Evolutionary conservation across 225 moss, liverwort and hornwort genomes (phyloP).

Genomic region (Bryoerythrophyllum caledonicum): DNA sequence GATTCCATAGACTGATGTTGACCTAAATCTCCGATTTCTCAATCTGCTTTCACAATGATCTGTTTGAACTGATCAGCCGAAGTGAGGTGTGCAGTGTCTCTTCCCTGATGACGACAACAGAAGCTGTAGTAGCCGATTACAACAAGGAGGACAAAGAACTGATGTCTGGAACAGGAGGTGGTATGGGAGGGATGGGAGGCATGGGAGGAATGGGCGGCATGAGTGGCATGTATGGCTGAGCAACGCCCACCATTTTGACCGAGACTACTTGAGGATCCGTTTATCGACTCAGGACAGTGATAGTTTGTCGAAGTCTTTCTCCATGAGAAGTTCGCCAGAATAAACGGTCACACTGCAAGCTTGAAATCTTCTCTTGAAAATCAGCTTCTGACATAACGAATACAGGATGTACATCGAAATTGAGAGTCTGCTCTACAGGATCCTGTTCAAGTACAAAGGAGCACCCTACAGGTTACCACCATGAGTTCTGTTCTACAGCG

Average conservation of each 20-base stretch:
- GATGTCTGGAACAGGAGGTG: slow-evolving; percentile 31
- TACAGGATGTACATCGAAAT: neutral
- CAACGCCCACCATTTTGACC: neutral
- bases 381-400: neutral
- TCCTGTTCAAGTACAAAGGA: neutral
- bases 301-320: neutral
- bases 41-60: neutral
- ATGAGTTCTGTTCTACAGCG: neutral
- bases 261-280: slow-evolving; percentile 14
- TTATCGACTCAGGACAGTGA: neutral
- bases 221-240: slow-evolving; percentile 41
- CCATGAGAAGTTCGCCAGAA: neutral
- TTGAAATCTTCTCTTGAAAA: neutral
- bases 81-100: slow-evolving; percentile 38
- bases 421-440: neutral
- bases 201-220: slow-evolving; percentile 39
- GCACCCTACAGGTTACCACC: neutral
- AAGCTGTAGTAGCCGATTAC: slow-evolving; percentile 44
- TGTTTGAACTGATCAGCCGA: neutral
- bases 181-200: slow-evolving; percentile 40
- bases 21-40: neutral
- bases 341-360: neutral
- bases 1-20: neutral
- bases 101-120: slow-evolving; percentile 48
- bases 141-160: slow-evolving; percentile 47